phyloP scores from a whole-genome alignment of 805 yeast species.

The Tetrapisispora iriomotensis region DNA sequence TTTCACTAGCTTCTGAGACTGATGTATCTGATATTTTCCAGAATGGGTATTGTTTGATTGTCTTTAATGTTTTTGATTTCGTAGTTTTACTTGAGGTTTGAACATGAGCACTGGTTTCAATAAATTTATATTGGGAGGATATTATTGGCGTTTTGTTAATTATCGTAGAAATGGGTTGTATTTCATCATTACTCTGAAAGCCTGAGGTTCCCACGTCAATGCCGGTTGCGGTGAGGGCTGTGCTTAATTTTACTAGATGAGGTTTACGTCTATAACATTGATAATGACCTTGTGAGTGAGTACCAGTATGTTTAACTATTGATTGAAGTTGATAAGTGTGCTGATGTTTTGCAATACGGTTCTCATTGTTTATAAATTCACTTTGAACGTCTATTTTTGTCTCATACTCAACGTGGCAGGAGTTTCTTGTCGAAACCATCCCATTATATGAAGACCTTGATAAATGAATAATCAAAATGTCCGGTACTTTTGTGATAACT shows the following conservation, averaged over 20 bases:
- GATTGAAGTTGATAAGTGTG: constrained; percentile 55
- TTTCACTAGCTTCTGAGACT: constrained; percentile 49
- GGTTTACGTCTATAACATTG: constrained; percentile 82
- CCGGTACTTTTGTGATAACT: constrained; percentile 55
- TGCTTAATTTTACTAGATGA: constrained; percentile 32
- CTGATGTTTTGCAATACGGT: constrained; percentile 14
- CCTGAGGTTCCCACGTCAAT: no score
- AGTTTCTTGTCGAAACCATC: constrained; percentile 57
- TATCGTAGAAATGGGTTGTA: no score
- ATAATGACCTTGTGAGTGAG: constrained; percentile 83
- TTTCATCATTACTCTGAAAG: no score
- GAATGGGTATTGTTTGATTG: constrained; percentile 49
- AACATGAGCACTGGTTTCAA: not conserved
- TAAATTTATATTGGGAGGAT: not conserved
- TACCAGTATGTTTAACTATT: constrained; percentile 76
- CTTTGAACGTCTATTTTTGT: constrained; percentile 35
- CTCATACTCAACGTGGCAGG: constrained; percentile 60
- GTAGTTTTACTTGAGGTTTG: constrained; percentile 8
- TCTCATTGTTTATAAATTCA: constrained; percentile 13
- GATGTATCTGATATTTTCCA: constrained; percentile 82
- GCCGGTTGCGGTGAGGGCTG: constrained; percentile 11
- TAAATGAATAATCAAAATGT: constrained; percentile 66
- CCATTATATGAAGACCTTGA: constrained; percentile 75
- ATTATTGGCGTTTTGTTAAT: not conserved
- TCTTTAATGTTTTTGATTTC: constrained; percentile 42